A percentile compares a stretch with the other conserved stretches of the same genome.
These are phyloP conservation scores for Boletus sp. DNA, from an alignment of 768 basidiomycete genomes.

Conservation along the genomic window DNA sequence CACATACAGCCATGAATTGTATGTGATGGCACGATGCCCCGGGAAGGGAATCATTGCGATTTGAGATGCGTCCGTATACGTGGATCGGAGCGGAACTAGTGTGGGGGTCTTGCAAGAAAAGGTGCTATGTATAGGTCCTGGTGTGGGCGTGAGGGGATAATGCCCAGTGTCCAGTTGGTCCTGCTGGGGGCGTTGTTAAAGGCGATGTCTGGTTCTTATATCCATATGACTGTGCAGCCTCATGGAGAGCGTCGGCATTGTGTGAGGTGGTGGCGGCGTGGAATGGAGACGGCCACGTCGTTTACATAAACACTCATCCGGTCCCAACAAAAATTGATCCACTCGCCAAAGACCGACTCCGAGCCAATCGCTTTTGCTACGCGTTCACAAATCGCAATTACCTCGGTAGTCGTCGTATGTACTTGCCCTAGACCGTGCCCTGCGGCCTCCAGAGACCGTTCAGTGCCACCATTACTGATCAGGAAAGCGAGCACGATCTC, in stretches of 20 bases:
- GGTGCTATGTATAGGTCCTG: constrained; percentile 18
- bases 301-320: constrained; percentile 22
- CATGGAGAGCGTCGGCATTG: constrained; percentile 11
- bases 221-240: constrained; percentile 6
- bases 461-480: constrained; percentile 66
- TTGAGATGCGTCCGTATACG: constrained; percentile 8
- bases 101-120: constrained; percentile 6
- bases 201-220: constrained; percentile 23
- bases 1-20: constrained; percentile 11
- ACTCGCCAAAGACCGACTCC: neutral
- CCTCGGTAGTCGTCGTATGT: constrained; percentile 21
- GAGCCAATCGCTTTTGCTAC: constrained; percentile 25
- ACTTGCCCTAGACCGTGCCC: constrained; percentile 19
- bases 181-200: constrained; percentile 11
- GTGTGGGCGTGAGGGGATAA: constrained; percentile 15
- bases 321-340: constrained; percentile 20
- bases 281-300: constrained; percentile 8
- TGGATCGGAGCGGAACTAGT: constrained; percentile 20
- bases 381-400: constrained; percentile 11
- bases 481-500: constrained; percentile 74
- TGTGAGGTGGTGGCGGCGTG: neutral
- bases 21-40: constrained; percentile 10
- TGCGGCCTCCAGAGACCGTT: constrained; percentile 39
- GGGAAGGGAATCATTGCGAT: constrained; percentile 17
- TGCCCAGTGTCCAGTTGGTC: constrained; percentile 10